These are phyloP conservation scores for Oehlia diaphana DNA, from an alignment of 192 early-diverging fungal species.

Conservation along the genomic window DNA sequence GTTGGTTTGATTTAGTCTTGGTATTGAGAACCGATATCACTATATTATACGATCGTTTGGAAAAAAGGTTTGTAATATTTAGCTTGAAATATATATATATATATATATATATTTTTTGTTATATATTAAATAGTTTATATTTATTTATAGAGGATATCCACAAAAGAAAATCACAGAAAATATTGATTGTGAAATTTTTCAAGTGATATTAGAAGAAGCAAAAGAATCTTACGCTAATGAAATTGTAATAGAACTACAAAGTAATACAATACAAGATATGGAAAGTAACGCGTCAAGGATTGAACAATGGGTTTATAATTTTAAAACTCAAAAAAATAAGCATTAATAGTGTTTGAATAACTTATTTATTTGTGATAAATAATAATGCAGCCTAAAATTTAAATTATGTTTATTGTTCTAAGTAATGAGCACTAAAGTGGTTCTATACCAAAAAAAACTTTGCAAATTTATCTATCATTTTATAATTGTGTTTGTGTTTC, in stretches of 20 bases:
- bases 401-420: no score
- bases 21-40: conserved; percentile 81
- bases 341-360: not conserved
- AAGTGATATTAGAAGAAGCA: conserved; percentile 90
- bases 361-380: no score
- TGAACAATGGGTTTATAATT: conserved; percentile 65
- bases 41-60: conserved; percentile 79
- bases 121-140: conserved; percentile 12
- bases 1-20: conserved; percentile 97
- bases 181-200: conserved; percentile 97
- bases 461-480: no score
- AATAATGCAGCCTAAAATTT: no score
- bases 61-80: conserved; percentile 54
- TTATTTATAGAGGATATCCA: conserved; percentile 65
- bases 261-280: conserved; percentile 87
- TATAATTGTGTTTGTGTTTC: no score
- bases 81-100: no score
- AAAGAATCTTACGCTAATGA: conserved; percentile 77
- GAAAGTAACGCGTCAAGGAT: conserved; percentile 86
- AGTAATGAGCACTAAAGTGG: no score
- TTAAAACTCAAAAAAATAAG: conserved; percentile 41
- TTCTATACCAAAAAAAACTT: no score
- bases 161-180: conserved; percentile 89
- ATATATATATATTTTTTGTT: no score
- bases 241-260: conserved; percentile 78